These are phyloP conservation scores for Amaranthus cruentus DNA, from an alignment of 148 eudicot genomes.

Conservation along the genomic window DNA sequence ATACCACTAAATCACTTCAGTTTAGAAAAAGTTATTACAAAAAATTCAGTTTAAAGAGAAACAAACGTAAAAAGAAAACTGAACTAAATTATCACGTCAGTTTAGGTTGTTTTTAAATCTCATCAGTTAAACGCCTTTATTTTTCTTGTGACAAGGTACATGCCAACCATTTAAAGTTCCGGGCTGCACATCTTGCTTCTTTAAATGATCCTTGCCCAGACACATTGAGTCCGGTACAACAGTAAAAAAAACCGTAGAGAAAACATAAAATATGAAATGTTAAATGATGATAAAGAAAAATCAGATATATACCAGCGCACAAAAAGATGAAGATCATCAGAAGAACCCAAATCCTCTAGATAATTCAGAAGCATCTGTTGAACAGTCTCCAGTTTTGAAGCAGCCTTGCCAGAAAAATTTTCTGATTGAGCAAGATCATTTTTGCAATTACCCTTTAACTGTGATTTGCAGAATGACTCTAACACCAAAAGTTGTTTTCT, in stretches of 20 bases:
- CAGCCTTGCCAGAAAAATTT: constrained; percentile 41
- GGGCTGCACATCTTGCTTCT: background rate
- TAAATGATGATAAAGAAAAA: background rate
- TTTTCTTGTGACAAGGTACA: too few relatives aligned
- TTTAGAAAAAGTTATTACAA: too few relatives aligned
- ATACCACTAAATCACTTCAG: too few relatives aligned
- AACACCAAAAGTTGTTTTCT: constrained; percentile 63
- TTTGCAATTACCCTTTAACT: constrained; percentile 43
- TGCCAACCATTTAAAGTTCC: too few relatives aligned
- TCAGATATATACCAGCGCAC: constrained; percentile 62
- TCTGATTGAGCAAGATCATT: constrained; percentile 25
- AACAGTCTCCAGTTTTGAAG: constrained; percentile 61
- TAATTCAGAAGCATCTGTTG: constrained; percentile 94
- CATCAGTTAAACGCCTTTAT: too few relatives aligned
- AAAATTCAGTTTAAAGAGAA: too few relatives aligned
- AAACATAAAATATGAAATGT: background rate
- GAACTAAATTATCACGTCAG: too few relatives aligned
- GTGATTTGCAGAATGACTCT: constrained; percentile 62
- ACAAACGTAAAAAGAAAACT: too few relatives aligned
- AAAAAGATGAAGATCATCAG: constrained; percentile 74
- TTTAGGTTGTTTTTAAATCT: too few relatives aligned
- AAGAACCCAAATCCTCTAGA: constrained; percentile 65
- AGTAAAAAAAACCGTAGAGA: background rate
- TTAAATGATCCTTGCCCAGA: background rate
- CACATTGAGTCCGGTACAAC: background rate